Conservation (phyloP, 495 filamentous ascomycete species). For the Penicillium psychrofluorescens region DNA sequence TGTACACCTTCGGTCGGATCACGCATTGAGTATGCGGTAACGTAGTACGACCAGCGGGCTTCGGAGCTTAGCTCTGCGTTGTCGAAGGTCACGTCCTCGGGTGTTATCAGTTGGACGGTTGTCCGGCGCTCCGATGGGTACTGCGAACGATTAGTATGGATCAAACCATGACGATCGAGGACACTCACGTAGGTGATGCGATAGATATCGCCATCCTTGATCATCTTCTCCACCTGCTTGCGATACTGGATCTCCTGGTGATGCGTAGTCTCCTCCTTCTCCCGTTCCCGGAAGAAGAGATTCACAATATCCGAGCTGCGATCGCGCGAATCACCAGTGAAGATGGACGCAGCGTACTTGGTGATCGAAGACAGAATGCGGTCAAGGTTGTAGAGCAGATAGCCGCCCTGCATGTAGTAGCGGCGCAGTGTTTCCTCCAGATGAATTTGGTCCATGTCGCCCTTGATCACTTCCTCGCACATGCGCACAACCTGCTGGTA, state of each 20-base stretch:
- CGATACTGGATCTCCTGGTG: constrained; percentile 77
- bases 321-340: constrained; percentile 77
- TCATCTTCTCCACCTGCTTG: constrained; percentile 76
- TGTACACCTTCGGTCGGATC: constrained; percentile 84
- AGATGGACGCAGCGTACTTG: constrained; percentile 66
- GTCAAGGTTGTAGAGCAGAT: constrained; percentile 82
- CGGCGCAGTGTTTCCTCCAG: constrained; percentile 86
- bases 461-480: constrained; percentile 60
- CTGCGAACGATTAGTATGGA: constrained; percentile 18
- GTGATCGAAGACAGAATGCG: constrained; percentile 72
- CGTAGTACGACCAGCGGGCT: constrained; percentile 83
- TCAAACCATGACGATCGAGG: neutral
- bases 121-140: constrained; percentile 52
- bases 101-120: constrained; percentile 63
- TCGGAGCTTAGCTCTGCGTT: constrained; percentile 49
- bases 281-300: constrained; percentile 73
- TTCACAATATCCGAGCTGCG: constrained; percentile 80
- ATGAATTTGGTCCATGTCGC: constrained; percentile 68
- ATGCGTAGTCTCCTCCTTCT: constrained; percentile 73
- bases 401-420: constrained; percentile 82
- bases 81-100: constrained; percentile 75
- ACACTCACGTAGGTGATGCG: constrained; percentile 73
- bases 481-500: constrained; percentile 63
- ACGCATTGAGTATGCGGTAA: constrained; percentile 78
- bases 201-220: constrained; percentile 87